These are phyloP conservation scores for Brassica napus DNA, from an alignment of 345 rosid genomes.

Conservation along the genomic window Da-Ae NC_063444.1:11523501-11524000, in stretches of 20 bases:
- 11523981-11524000: constrained; percentile 40
- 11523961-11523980: neutral
- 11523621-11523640: constrained; percentile 51
- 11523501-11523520: constrained; percentile 46
- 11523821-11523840: constrained; percentile 36
- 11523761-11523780: neutral
- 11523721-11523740: constrained; percentile 45
- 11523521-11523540: constrained; percentile 53
- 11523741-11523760: neutral
- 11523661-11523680: constrained; percentile 74
- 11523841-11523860: constrained; percentile 37
- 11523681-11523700: constrained; percentile 60
- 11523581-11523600: neutral
- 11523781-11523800: neutral
- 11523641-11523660: constrained; percentile 55
- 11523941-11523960: neutral
- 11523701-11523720: constrained; percentile 35
- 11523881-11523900: constrained; percentile 1
- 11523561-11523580: neutral
- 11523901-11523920: neutral
- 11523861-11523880: constrained; percentile 26
- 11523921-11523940: neutral
- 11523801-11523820: constrained; percentile 26
- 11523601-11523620: neutral
- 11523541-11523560: constrained; percentile 41